Percentiles rank a stretch among this genome's conserved stretches.
phyloP scores from a whole-genome alignment of 2,329 filamentous ascomycete genomes.

The Trichoderma atrobrunneum region DNA sequence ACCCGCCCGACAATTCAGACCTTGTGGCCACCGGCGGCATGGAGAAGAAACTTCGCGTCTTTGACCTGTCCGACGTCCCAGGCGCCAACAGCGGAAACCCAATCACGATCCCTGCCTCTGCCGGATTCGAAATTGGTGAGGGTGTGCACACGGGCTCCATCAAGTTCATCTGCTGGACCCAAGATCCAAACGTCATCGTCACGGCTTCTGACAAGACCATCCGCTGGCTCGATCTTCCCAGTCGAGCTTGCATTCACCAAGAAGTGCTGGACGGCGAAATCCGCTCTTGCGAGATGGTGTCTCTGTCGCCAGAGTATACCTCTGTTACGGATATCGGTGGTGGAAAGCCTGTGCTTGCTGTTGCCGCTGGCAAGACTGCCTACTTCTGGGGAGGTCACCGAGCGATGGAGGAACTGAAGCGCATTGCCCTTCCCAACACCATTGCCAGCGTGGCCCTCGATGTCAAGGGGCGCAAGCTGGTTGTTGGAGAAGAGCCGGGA shows the following conservation, averaged over 20 bases:
- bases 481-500: conserved; percentile 86
- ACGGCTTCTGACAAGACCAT: conserved; percentile 91
- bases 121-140: conserved; percentile 80
- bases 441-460: conserved; percentile 90
- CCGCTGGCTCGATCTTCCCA: conserved; percentile 89
- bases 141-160: conserved; percentile 83
- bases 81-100: conserved; percentile 39
- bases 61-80: conserved; percentile 69
- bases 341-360: conserved; percentile 72
- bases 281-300: conserved; percentile 86
- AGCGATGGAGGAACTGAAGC: conserved; percentile 73
- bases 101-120: conserved; percentile 55
- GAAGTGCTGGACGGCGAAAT: conserved; percentile 80
- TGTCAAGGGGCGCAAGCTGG: conserved; percentile 73
- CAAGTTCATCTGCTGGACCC: conserved; percentile 94
- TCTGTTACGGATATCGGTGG: conserved; percentile 62
- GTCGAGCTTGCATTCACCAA: conserved; percentile 70
- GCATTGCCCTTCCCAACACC: conserved; percentile 74
- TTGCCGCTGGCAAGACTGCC: conserved; percentile 89
- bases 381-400: conserved; percentile 83
- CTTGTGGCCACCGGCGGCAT: conserved; percentile 89
- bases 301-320: conserved; percentile 57
- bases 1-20: conserved; percentile 76
- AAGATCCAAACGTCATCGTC: conserved; percentile 81
- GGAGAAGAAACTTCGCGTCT: conserved; percentile 95